Base-by-base conservation (phyloP, 441 rosid genomes). In the Syzygium malaccense region DNA sequence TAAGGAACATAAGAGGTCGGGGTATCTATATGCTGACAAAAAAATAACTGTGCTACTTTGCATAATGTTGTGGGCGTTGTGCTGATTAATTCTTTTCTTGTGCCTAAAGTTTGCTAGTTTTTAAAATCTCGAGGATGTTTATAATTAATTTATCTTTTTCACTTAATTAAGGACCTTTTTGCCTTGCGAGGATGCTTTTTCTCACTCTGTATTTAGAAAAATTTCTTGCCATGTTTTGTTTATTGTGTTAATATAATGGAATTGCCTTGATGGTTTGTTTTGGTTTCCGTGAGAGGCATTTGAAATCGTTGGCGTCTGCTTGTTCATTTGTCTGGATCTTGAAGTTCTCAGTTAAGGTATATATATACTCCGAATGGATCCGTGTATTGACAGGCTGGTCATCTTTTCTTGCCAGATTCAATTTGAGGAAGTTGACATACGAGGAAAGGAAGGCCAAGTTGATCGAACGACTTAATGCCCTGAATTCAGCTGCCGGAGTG, bases 1-100 rank as follows among this genome's bases (percentile, higher is more conserved):
- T 20, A 94, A 92, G 92, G 89, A 92, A 88, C 97, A 94, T 94
- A 96, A 95, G 95, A 96, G 99, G 99, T 96, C 68, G 62, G 62
- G 58, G 4, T 14, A 62, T 62, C 14, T 62, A 33, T 71, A 19
- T 11, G 48, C 49, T 71, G 49, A 71, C 9, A 4, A 20, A 37
- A 33, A 71, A 71, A 37, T 33, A 0, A 13, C 28, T 2, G 4
- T 33, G 41, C 45, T 18, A 4, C 28, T 55, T 53, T 85, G 28
- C 17, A 10, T 56, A 85, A 23, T 85, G 17, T 45, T 0, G n/a
- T 75, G 83, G 83, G 51, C 13, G 83, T 41, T 75, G n/a, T 41
- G 53, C 53, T 23, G 23, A 37, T 75, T 26, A 23, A 3, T 75
- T 75, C 49, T 41, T 1, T 75, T 23, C 51, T 75, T 25, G n/a